phyloP scores from a whole-genome alignment of 805 yeast species.

The Sugiyamaella floridensis region DNA sequence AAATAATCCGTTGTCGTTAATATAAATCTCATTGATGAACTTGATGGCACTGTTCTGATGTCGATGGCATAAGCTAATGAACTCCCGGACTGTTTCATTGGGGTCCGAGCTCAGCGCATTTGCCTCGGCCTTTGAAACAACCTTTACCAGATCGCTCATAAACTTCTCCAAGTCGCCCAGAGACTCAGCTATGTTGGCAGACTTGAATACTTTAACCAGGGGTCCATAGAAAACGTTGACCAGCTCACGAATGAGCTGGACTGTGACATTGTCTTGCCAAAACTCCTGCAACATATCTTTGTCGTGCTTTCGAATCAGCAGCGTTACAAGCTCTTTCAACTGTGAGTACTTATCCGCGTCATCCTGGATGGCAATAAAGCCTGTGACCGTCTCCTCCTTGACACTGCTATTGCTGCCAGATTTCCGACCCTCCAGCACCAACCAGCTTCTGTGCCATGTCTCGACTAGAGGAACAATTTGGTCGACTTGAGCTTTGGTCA shows the following conservation, averaged over 20 bases:
- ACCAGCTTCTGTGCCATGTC: constrained; percentile 33
- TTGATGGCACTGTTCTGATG: constrained; percentile 68
- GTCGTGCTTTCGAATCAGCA: constrained; percentile 64
- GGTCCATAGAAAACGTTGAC: constrained; percentile 71
- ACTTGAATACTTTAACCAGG: constrained; percentile 57
- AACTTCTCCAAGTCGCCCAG: constrained; percentile 58
- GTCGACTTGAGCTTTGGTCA: not conserved
- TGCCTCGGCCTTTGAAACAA: constrained; percentile 45
- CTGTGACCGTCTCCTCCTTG: constrained; percentile 11
- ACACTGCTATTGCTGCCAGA: not conserved
- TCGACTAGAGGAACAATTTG: constrained; percentile 12
- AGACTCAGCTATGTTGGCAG: constrained; percentile 59
- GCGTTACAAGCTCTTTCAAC: constrained; percentile 54
- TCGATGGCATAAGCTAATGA: constrained; percentile 57
- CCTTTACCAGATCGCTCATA: constrained; percentile 54
- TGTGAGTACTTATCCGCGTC: constrained; percentile 44
- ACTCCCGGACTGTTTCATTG: constrained; percentile 57
- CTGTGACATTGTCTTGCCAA: constrained; percentile 81
- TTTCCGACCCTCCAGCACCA: constrained; percentile 2
- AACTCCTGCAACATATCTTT: constrained; percentile 65
- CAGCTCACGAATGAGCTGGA: constrained; percentile 65
- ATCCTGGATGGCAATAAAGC: constrained; percentile 2
- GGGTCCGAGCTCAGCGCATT: constrained; percentile 48
- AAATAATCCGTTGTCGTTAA: constrained; percentile 71
- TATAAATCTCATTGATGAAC: constrained; percentile 75